Conservation (phyloP, 2,329 filamentous ascomycete genomes). For the Passalora sequoiae region DNA sequence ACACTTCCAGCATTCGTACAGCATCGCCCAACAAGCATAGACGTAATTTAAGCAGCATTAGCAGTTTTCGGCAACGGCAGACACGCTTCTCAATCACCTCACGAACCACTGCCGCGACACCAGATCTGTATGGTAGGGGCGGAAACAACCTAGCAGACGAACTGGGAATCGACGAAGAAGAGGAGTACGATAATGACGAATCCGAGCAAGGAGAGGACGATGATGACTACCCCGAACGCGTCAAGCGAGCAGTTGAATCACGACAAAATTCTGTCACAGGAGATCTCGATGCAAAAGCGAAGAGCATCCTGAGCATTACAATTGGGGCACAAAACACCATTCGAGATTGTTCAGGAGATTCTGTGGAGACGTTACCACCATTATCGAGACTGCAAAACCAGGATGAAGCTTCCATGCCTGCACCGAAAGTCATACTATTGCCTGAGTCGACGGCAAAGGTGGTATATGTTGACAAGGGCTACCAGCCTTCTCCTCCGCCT, state of each 20-base stretch:
- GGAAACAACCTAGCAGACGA: constrained; percentile 85
- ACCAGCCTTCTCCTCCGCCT: constrained; percentile 77
- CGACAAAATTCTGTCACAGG: constrained; percentile 34
- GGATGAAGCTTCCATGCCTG: constrained; percentile 21
- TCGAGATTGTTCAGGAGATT: constrained; percentile 11
- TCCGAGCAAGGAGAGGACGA: constrained; percentile 64
- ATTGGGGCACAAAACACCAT: constrained; percentile 14
- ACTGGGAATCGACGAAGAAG: constrained; percentile 78
- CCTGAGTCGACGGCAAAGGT: constrained; percentile 27
- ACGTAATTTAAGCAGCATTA: constrained; percentile 34
- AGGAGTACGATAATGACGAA: constrained; percentile 51
- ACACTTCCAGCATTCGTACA: constrained; percentile 65
- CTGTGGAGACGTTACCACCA: constrained; percentile 8
- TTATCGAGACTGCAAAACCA: constrained; percentile 11
- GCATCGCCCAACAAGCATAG: constrained; percentile 25
- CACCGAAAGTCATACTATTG: constrained; percentile 9
- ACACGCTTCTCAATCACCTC: constrained; percentile 22
- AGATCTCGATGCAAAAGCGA: constrained; percentile 43
- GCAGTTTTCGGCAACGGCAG: constrained; percentile 20
- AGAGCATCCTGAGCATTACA: constrained; percentile 40
- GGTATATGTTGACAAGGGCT: constrained; percentile 66
- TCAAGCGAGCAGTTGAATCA: constrained; percentile 37
- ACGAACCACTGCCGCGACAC: constrained; percentile 26
- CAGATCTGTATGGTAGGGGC: constrained; percentile 54
- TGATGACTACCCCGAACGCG: constrained; percentile 39